Conservation (phyloP, 2,329 filamentous ascomycete genomes). For the Orbilia quercus region DNA sequence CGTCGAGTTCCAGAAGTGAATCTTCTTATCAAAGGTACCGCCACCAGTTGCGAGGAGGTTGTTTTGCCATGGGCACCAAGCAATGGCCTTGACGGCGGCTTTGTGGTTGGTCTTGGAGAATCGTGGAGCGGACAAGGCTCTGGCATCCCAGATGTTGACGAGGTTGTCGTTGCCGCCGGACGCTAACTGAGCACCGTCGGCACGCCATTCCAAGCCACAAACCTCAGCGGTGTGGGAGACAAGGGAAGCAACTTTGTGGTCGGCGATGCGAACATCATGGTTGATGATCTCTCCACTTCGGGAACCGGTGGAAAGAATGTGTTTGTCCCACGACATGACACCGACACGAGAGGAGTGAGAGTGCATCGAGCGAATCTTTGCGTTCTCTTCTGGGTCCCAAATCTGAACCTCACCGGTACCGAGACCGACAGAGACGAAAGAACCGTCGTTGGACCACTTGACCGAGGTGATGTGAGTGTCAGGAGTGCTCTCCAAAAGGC, state of each 20-base stretch:
- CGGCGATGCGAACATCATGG: conserved; percentile 95
- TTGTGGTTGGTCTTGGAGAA: conserved; percentile 99
- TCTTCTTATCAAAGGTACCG: conserved; percentile 95
- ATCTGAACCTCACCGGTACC: conserved; percentile 98
- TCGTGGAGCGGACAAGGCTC: conserved; percentile 90
- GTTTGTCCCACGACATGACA: conserved; percentile 99
- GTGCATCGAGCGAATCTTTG: conserved; percentile 98
- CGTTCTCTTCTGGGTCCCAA: conserved; percentile 95
- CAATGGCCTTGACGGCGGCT: conserved; percentile 94
- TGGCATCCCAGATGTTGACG: conserved; percentile 98
- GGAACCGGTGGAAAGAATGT: conserved; percentile 92
- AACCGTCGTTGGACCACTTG: conserved; percentile 97
- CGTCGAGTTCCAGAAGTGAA: conserved; percentile 99
- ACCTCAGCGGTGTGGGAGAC: conserved; percentile 98
- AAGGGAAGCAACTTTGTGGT: conserved; percentile 98
- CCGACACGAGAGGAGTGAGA: conserved; percentile 96
- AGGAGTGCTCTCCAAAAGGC: conserved; percentile 83
- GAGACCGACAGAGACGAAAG: conserved; percentile 94
- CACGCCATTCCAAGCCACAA: conserved; percentile 96
- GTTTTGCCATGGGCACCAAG: conserved; percentile 94
- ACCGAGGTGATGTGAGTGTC: conserved; percentile 98
- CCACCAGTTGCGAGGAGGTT: conserved; percentile 84
- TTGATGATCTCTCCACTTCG: conserved; percentile 96
- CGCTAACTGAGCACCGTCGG: conserved; percentile 94
- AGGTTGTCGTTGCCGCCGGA: conserved; percentile 99